A percentile compares a stretch with the other conserved stretches of the same genome.
phyloP scores from a whole-genome alignment of 305 asterid species.

The Euphrasia arctica region DNA sequence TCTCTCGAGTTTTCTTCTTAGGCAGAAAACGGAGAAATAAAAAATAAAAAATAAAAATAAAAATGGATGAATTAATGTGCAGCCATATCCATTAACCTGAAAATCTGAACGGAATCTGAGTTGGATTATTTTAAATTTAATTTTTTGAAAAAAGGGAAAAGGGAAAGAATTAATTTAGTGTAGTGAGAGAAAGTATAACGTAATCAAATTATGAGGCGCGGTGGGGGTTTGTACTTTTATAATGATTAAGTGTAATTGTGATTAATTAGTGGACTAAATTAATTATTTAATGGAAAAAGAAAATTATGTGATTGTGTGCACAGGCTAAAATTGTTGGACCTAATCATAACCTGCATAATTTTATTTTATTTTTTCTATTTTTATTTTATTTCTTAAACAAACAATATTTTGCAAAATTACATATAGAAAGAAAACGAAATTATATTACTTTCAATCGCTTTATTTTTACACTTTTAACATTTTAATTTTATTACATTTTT shows the following conservation, averaged over 20 bases:
- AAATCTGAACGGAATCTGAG: conserved; percentile 44
- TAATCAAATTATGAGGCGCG: conserved; percentile 49
- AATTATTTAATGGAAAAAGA: conserved; percentile 26
- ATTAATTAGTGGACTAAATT: conserved; percentile 17
- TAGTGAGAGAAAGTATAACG: conserved; percentile 46
- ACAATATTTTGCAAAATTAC: too few species aligned
- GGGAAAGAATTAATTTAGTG: not conserved
- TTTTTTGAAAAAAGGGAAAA: not conserved
- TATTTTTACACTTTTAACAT: too few species aligned
- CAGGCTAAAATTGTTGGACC: conserved; percentile 14
- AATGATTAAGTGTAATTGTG: not conserved
- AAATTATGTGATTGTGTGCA: conserved; percentile 25
- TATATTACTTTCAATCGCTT: too few species aligned
- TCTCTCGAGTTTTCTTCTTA: not conserved
- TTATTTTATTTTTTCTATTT: too few species aligned
- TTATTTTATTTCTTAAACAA: too few species aligned
- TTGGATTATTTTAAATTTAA: conserved; percentile 27
- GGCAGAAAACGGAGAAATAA: not conserved
- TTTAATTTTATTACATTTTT: too few species aligned
- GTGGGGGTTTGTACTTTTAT: conserved; percentile 28
- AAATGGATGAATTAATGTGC: not conserved
- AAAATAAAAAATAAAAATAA: conserved; percentile 2
- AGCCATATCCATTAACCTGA: conserved; percentile 4
- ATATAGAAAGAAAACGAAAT: too few species aligned
- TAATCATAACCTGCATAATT: too few species aligned